Conservation (phyloP, 305 asterid species). For the Andrographis paniculata region DNA sequence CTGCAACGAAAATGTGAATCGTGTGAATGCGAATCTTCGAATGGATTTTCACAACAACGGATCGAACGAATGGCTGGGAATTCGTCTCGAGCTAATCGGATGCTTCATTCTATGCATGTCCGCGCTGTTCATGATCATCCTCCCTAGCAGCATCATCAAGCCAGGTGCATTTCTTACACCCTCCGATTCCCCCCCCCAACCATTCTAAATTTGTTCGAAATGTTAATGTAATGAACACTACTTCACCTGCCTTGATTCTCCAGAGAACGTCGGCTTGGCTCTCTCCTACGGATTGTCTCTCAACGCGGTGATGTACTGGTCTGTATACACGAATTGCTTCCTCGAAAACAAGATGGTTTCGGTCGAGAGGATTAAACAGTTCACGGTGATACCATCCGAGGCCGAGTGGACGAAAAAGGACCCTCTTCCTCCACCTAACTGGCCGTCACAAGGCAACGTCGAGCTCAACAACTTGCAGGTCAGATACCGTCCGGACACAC, state of each 20-base stretch:
- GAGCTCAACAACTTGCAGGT: slow-evolving; percentile 66
- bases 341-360: slow-evolving; percentile 95
- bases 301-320: slow-evolving; percentile 55
- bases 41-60: slow-evolving; percentile 96
- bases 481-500: slow-evolving; percentile 60
- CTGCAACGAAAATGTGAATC: slow-evolving; percentile 57
- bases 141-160: slow-evolving; percentile 89
- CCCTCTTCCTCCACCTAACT: slow-evolving; percentile 52
- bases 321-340: slow-evolving; percentile 67
- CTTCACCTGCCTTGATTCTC: slow-evolving; percentile 17
- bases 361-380: slow-evolving; percentile 92
- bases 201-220: too few relatives aligned
- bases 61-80: slow-evolving; percentile 95
- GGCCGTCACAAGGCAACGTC: slow-evolving; percentile 79
- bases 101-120: slow-evolving; percentile 80
- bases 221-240: too few relatives aligned
- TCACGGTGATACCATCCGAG: slow-evolving; percentile 71
- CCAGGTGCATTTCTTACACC: slow-evolving; percentile 64
- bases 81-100: slow-evolving; percentile 82
- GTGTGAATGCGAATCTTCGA: slow-evolving; percentile 67
- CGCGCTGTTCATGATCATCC: slow-evolving; percentile 64
- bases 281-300: slow-evolving; percentile 89
- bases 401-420: slow-evolving; percentile 76
- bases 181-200: not conserved
- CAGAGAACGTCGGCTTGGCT: slow-evolving; percentile 92